Evolutionary conservation across 2,329 filamentous ascomycete genomes (phyloP).

Genomic region (Ophioceras dolichostomum): DNA sequence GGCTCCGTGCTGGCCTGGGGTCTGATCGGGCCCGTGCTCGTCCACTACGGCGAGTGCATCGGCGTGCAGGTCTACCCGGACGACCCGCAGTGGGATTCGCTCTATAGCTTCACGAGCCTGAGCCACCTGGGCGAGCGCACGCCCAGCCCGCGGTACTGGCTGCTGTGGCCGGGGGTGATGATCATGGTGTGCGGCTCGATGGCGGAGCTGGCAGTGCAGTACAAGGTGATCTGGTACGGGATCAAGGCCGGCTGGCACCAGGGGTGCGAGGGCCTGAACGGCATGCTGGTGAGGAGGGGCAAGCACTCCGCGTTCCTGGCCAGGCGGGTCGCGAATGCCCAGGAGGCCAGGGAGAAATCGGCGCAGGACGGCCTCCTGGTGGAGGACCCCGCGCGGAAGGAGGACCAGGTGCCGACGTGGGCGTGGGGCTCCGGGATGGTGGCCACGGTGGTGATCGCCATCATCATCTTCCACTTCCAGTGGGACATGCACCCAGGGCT

Average conservation of each 20-base stretch:
- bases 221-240: conserved; percentile 23
- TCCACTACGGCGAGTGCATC: conserved; percentile 36
- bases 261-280: conserved; percentile 27
- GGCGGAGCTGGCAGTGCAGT: conserved; percentile 24
- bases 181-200: conserved; percentile 27
- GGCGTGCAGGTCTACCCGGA: conserved; percentile 16
- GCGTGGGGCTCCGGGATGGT: conserved; percentile 36
- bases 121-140: conserved; percentile 19
- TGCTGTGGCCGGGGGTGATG: conserved; percentile 28
- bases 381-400: conserved; percentile 32
- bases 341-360: conserved; percentile 17
- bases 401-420: conserved; percentile 38
- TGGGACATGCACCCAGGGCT: conserved; percentile 45
- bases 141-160: conserved; percentile 26
- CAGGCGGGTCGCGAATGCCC: conserved; percentile 18
- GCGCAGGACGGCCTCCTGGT: conserved; percentile 17
- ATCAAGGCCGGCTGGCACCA: conserved; percentile 35
- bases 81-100: conserved; percentile 34
- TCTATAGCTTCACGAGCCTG: conserved; percentile 21
- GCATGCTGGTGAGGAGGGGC: conserved; percentile 22
- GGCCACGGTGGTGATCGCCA: conserved; percentile 33
- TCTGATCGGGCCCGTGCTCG: conserved; percentile 43
- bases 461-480: conserved; percentile 36
- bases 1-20: conserved; percentile 43
- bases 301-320: conserved; percentile 29